phyloP scores from a whole-genome alignment of 148 eudicot species.

The Amaranthus hypochondriacus region DNA sequence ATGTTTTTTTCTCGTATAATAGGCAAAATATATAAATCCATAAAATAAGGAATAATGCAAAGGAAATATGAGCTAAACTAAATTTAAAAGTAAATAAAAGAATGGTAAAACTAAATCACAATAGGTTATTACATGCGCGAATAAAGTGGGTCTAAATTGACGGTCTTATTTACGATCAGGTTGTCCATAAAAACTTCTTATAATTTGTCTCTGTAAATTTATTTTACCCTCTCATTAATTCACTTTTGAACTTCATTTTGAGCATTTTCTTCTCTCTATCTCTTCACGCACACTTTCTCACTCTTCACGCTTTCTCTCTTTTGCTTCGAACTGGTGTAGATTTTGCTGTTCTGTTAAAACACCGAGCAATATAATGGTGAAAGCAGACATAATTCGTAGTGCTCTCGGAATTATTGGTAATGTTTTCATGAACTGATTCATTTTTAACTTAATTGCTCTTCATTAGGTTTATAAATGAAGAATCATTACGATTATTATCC shows the following conservation, averaged over 20 bases:
- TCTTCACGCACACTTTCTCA: not conserved
- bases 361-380: not conserved
- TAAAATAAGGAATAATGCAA: no score
- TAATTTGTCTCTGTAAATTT: not conserved
- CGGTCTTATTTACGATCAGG: no score
- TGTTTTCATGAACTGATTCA: not conserved
- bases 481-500: not conserved
- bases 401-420: constrained; percentile 13
- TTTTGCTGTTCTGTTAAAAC: not conserved
- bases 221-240: not conserved
- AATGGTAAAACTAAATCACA: no score
- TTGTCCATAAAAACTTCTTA: not conserved
- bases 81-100: no score
- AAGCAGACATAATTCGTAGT: not conserved
- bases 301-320: not conserved
- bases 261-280: not conserved
- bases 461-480: not conserved
- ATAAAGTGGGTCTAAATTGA: no score
- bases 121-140: no score
- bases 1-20: no score
- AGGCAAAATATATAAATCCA: no score
- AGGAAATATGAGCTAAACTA: no score
- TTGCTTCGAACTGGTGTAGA: not conserved
- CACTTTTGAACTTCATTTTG: not conserved
- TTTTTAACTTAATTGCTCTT: not conserved